These are phyloP conservation scores for Cercospora beticola DNA, from an alignment of 2,329 filamentous ascomycete species.

Conservation along the genomic window DNA sequence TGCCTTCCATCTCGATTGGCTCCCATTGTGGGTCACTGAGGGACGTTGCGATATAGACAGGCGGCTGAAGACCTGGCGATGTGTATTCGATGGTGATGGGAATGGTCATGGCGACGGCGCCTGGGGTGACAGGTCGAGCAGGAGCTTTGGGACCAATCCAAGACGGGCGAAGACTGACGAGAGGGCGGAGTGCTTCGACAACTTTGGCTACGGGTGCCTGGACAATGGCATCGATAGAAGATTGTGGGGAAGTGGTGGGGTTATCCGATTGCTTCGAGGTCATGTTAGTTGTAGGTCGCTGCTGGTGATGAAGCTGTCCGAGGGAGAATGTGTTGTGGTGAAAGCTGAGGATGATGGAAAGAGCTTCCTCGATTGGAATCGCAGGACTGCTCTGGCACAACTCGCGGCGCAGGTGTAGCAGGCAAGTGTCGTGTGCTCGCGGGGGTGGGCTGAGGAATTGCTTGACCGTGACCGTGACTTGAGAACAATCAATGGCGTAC, in stretches of 20 bases:
- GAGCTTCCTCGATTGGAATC: background rate
- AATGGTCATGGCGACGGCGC: slow-evolving; percentile 33
- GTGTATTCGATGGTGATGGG: slow-evolving; percentile 61
- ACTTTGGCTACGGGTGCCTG: slow-evolving; percentile 13
- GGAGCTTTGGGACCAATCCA: slow-evolving; percentile 35
- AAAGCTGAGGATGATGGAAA: background rate
- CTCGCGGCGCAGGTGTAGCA: background rate
- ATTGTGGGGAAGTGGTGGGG: slow-evolving; percentile 5
- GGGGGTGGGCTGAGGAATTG: background rate
- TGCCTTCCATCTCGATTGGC: slow-evolving; percentile 62
- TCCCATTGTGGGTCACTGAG: slow-evolving; percentile 68
- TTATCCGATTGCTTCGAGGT: slow-evolving; percentile 17
- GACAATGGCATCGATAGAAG: slow-evolving; percentile 21
- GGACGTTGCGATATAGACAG: slow-evolving; percentile 68
- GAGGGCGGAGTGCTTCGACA: slow-evolving; percentile 9
- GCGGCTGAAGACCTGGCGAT: slow-evolving; percentile 60
- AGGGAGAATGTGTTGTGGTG: background rate
- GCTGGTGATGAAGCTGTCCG: slow-evolving; percentile 1
- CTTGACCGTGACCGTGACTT: background rate
- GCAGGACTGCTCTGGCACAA: background rate
- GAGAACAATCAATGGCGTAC: slow-evolving; percentile 8
- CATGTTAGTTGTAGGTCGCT: slow-evolving; percentile 21
- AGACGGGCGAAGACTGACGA: slow-evolving; percentile 24
- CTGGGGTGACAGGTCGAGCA: slow-evolving; percentile 19
- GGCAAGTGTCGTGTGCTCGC: background rate